Evolutionary conservation across 768 basidiomycete genomes (phyloP), one percentile per base, ranked within the genome.

Genomic region (Clitopilus passeckerianus): DNA sequence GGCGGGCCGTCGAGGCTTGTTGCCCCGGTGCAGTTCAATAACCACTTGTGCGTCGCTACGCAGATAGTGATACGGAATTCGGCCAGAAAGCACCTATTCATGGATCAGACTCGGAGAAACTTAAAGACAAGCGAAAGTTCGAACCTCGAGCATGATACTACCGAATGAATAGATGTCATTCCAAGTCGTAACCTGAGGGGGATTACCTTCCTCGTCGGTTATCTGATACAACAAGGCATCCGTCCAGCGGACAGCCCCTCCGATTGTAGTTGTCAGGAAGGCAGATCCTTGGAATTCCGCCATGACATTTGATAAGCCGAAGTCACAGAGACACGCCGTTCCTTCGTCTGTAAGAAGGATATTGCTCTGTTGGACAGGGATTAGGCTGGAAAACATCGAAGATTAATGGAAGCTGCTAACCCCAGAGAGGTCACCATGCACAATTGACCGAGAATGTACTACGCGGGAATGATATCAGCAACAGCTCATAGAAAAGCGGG

Each of bases 151-250:
- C 64, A 72, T 76, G 23, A 82, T 71, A 63, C 80, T 78, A 2
- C 77, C 77, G 56, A 76, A 77, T 0, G 78, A 79, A 64, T 77
- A 83, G 18, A 80, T 73, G 63, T 83, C 82, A 44, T 72, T 77
- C 52, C 65, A 58, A 9, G 70, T 70, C 1, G 70, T 73, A 2
- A 73, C 54, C 1, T 60, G 52, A 4, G 67, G 64, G 33, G 64
- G 20, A 14, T 60, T 44, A n/a, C 57, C 54, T 24, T 71, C 69
- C 22, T 75, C 70, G 15, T 73, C 68, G 53, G 59, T 60, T 18
- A 68, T 37, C 5, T 63, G 66, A 59, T 77, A 80, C 0, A 83
- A 58, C 15, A 75, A 67, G 0, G 78, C 70, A 58, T 80, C 81
- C 5, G 76, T 77, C 80, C 81, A 82, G 0, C 80, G 73, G 34